Base-by-base conservation (phyloP, 805 yeast genomes). In the Jamesozyma hellenica region DNA sequence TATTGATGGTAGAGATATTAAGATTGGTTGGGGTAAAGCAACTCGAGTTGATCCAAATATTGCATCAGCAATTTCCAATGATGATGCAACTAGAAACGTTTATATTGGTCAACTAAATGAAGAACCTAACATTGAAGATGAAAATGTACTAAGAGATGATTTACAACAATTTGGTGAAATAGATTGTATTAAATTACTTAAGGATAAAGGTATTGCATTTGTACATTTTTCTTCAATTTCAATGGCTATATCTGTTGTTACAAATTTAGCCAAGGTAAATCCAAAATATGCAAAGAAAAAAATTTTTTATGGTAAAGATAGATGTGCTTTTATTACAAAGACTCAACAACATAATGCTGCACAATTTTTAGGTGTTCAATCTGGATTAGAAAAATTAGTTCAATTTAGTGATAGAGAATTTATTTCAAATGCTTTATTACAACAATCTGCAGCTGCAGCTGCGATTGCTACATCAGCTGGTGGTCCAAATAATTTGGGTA, bases 311-410 rank as follows among this genome's bases (percentile, higher is more conserved):
- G 97, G 96, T 44, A 88, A 87, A 60, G 97, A 90, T 62, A 72
- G 97, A 62, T 84, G 92, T 66, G 95, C 96, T 2, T 86, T 86
- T 53, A 84, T 90, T 34, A 86, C 96, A 19, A 86, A 85, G 60
- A 83, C 96, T 14, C 96, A 92, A 63, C 95, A 87, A 63, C 96
- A 88, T 57, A 87, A 90, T 58, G 97, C 96, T 15, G 95, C 96
- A 3, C 95, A 88, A 59, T 90, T 86, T 57, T 65, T 90, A 40
- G 96, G 96, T 1, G 69, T 87, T 44, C 85, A 92, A 33, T 94
- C 43, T 4, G 92, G 94, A 23, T 75, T 80, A 72, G 94, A 83
- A 53, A 84, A 82, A 53, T 66, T 82, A 41, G 76, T 82, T 21
- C 80, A 85, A 42, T 78, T 77, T 41, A 81, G 83, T 8, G 77